Base-by-base conservation (phyloP, 106 monocot species). In the Dendrobium catenatum region DNA sequence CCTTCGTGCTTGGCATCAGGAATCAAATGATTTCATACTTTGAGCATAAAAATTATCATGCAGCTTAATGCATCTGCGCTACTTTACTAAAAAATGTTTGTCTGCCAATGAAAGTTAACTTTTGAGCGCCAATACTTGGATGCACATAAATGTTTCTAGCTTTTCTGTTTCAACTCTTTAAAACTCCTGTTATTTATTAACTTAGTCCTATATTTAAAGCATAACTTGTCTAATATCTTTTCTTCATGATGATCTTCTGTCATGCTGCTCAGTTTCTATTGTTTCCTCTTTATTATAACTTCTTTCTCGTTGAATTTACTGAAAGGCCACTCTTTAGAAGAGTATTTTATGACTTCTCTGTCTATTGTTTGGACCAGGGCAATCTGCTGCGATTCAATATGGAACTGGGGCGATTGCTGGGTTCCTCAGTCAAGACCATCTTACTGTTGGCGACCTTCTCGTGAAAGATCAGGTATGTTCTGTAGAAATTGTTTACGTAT, bases 351-450 rank as follows among this genome's bases (percentile, higher is more conserved):
- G 64, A 61, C 5, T 79, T 79, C 2, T 7, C 55, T 83, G n/a
- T 22, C 67, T 9, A 42, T 5, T 82, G n/a, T 47, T 76, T 73
- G 82, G 49, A 77, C 31, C 84, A 97, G 97, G 97, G 19, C 92
- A 82, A 64, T 58, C 90, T 81, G 94, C 92, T 64, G 89, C 75
- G 16, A 97, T 97, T 83, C 89, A 86, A 3, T 97, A 97, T 85
- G 97, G 97, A 29, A 89, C 90, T 68, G 97, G 97, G 82, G 47
- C 87, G 4, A 89, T 97, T 84, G 73, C 97, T 29, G 97, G 94
- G 18, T 92, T 87, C 81, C 90, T 94, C 24, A 97, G 94, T 68
- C 61, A 89, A 75, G 97, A 97, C 27, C 51, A 81, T 88, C 86
- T 97, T 46, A 73, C 79, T 78, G 75, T 97, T 79, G 97, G 97